Base-by-base conservation (phyloP, 352 stramenopile genomes). In the Phytophthora cryptogea region DNA sequence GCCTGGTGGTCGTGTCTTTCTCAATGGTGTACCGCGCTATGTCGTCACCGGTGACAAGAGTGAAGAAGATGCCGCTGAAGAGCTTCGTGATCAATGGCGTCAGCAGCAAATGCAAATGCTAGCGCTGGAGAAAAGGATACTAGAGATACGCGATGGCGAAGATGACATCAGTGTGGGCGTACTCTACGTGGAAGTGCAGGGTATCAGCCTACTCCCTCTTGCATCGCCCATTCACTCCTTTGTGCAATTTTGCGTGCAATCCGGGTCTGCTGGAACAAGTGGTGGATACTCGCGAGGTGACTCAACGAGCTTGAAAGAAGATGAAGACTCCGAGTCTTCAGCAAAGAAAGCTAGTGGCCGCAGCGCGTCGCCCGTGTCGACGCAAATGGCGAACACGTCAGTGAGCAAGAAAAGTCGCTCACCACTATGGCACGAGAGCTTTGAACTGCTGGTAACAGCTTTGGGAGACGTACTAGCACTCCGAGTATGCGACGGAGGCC, bases 11-110 rank as follows among this genome's bases (percentile, higher is more conserved):
- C 79, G 69, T 27, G 74, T 91, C 1, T 92, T 89, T 48, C 77
- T 90, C 58, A 91, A 91, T 36, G 84, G 84, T 28, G 73, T 93
- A 0, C 78, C 81, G 9, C 55, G 66, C 36, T 92, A 89, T 47
- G 57, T 92, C 14, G 68, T 90, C 28, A 92, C 78, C 14, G 84
- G 84, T 20, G 74, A 90, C 66, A 82, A 85, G 32, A 54, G 50
- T 11, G 84, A 91, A 36, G 71, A 90, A 58, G 84, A 91, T 49
- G 76, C 72, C 10, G 82, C 78, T 6, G 82, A 90, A 45, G 84
- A 93, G 17, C 49, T 93, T n/a, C 63, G 78, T 10, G 84, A 90
- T 8, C 80, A 90, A 45, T 70, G 85, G 32, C 45, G 55, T 11
- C 45, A 72, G 35, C 68, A 69, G 9, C 77, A 87, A 54, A 54